Evolutionary conservation across 164 flowering plant species (phyloP), one percentile per base, ranked within the genome.

Genomic region (Brasenia schreberi): DNA sequence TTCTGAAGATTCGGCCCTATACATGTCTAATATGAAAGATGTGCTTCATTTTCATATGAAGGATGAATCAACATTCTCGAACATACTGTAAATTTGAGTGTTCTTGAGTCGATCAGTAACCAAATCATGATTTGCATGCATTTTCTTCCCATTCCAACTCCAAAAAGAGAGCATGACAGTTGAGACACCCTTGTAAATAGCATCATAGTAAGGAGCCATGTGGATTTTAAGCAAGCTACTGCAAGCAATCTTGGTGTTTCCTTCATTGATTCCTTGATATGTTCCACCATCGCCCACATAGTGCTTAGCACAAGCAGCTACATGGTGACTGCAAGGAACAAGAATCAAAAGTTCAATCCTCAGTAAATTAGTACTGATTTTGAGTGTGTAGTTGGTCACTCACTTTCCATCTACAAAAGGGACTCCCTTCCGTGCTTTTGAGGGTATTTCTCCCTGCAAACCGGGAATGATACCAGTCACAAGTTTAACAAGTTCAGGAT

Each of bases 381-480:
- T 6, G 56, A 49, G 56, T 49, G 39, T 49, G 56, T 12, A 45
- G 7, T 45, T 45, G 63, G 63, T n/a, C 9, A 60, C 81, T 75
- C 74, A 84, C 85, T 71, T 79, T 78, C 84, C 84, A 71, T 64
- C 78, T 62, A 84, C 77, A 67, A 49, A 84, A 49, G 88, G 88
- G 45, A 73, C 72, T 9, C 80, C 81, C 73, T 72, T 76, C 18
- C 49, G 19, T 45, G 53, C 12, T 23, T 69, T 74, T 18, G 75
- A 18, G 7, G 84, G 81, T 4, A 71, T 43, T 18, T 79, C 81
- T 69, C 88, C 88, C 71, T 84, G 86, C 67, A 84, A 74, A 14
- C 88, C 86, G 17, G 78, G 71, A 52, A 82, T 79, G 68, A 83
- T 70, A 65, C 77, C 83, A 5, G 87, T 81, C 87, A 83, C 77